Evolutionary conservation across 2,329 filamentous ascomycete species (phyloP).

Genomic region (Alternaria brassicicola): DNA sequence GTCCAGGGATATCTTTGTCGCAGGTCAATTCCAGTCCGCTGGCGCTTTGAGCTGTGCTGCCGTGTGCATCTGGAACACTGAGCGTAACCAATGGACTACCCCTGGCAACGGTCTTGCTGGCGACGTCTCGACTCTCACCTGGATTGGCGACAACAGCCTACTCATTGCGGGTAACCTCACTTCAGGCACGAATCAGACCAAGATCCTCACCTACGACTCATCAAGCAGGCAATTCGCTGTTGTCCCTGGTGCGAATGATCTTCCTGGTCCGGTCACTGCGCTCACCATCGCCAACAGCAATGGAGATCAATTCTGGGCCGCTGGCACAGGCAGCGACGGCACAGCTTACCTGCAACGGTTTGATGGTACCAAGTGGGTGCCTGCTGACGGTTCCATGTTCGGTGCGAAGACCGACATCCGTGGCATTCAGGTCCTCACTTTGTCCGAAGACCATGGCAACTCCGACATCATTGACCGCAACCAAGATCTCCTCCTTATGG

Average conservation of each 20-base stretch:
- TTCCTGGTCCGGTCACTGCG: conserved; percentile 81
- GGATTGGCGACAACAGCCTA: conserved; percentile 74
- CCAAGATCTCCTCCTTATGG: conserved; percentile 82
- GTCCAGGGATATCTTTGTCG: conserved; percentile 79
- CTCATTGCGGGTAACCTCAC: conserved; percentile 79
- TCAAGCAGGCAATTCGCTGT: conserved; percentile 69
- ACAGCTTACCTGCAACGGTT: conserved; percentile 83
- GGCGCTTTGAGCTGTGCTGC: conserved; percentile 82
- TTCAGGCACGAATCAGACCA: conserved; percentile 68
- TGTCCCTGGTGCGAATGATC: conserved; percentile 64
- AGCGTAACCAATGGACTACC: conserved; percentile 76
- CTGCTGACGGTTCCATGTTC: conserved; percentile 63
- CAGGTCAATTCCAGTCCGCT: conserved; percentile 81
- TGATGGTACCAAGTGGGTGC: conserved; percentile 73
- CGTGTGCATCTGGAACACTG: conserved; percentile 79
- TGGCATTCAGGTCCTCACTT: conserved; percentile 79
- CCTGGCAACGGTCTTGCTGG: conserved; percentile 76
- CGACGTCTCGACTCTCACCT: conserved; percentile 72
- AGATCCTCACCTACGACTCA: conserved; percentile 75
- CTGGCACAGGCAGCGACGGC: conserved; percentile 71
- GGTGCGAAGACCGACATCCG: conserved; percentile 71
- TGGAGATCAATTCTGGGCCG: conserved; percentile 78
- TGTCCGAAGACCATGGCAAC: conserved; percentile 70
- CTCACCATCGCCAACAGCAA: conserved; percentile 76
- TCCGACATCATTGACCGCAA: conserved; percentile 68